Conservation (phyloP, 2,329 filamentous ascomycete species). For the Tetracladium maxilliforme region DNA sequence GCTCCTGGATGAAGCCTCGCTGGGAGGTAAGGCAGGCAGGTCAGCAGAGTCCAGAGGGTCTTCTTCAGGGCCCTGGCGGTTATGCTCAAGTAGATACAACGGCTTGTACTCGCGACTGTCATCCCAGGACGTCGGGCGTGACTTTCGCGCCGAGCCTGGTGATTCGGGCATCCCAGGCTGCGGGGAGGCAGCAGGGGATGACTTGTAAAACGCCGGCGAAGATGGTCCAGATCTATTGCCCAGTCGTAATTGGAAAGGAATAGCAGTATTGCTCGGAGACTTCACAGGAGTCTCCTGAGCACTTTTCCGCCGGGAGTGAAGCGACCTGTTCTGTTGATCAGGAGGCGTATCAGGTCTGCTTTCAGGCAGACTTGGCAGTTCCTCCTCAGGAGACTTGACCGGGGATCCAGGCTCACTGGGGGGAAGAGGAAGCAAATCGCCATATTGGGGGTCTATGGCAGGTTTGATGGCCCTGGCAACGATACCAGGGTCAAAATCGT, state of each 20-base stretch:
- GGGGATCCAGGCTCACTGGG: slow-evolving; percentile 42
- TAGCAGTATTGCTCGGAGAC: slow-evolving; percentile 31
- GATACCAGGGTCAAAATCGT: slow-evolving; percentile 41
- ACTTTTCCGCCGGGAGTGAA: background rate
- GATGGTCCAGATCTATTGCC: slow-evolving; percentile 21
- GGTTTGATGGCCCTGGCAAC: slow-evolving; percentile 42
- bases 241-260: slow-evolving; percentile 39
- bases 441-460: slow-evolving; percentile 51
- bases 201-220: slow-evolving; percentile 24
- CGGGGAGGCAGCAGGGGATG: slow-evolving; percentile 17
- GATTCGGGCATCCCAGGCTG: slow-evolving; percentile 17
- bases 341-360: slow-evolving; percentile 43
- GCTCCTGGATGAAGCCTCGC: slow-evolving; percentile 16
- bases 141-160: slow-evolving; percentile 27
- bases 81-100: slow-evolving; percentile 64
- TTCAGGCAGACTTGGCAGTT: slow-evolving; percentile 39
- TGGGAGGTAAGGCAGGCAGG: slow-evolving; percentile 36
- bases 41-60: slow-evolving; percentile 17
- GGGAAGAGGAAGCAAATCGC: slow-evolving; percentile 48
- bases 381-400: slow-evolving; percentile 13
- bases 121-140: slow-evolving; percentile 50
- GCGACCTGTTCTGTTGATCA: slow-evolving; percentile 21
- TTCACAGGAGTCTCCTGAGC: slow-evolving; percentile 12
- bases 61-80: slow-evolving; percentile 21
- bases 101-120: slow-evolving; percentile 61